Conservation (phyloP, 805 yeast species). For the Candida namnaoensis region DNA sequence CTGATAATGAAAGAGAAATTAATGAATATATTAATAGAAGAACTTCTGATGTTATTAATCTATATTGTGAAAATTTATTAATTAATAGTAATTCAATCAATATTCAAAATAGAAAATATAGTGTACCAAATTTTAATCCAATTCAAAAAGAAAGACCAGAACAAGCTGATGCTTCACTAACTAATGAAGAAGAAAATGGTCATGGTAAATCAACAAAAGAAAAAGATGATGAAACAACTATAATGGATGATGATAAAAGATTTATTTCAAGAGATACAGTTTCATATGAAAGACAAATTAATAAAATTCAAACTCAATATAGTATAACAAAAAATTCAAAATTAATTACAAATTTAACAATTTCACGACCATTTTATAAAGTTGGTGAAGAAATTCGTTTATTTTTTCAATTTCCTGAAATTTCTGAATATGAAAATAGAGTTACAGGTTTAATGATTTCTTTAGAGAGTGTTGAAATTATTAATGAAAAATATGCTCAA, state of each 20-base stretch:
- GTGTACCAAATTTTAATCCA: too few relatives aligned
- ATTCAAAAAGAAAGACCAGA: not conserved
- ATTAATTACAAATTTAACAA: slow-evolving; percentile 27
- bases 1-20: not conserved
- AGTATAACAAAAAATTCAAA: slow-evolving; percentile 32
- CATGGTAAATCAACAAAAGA: not conserved
- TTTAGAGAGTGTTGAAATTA: slow-evolving; percentile 25
- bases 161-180: too few relatives aligned
- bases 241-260: slow-evolving; percentile 3
- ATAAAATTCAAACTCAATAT: slow-evolving; percentile 23
- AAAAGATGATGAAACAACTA: slow-evolving; percentile 1
- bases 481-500: slow-evolving; percentile 20
- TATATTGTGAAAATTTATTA: not conserved
- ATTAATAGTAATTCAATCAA: not conserved
- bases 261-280: slow-evolving; percentile 7
- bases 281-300: slow-evolving; percentile 12
- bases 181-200: not conserved
- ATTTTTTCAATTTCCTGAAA: slow-evolving; percentile 22
- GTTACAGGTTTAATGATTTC: slow-evolving; percentile 28
- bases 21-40: slow-evolving; percentile 5
- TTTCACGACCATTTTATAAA: slow-evolving; percentile 32
- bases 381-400: slow-evolving; percentile 38
- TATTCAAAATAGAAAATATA: too few relatives aligned
- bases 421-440: slow-evolving; percentile 9
- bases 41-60: slow-evolving; percentile 4